A percentile compares a stretch with the other conserved stretches of the same genome.
These are phyloP conservation scores for Chytriomyces hyalinus DNA, from an alignment of 192 early-diverging fungal genomes.

Conservation along the genomic window DNA sequence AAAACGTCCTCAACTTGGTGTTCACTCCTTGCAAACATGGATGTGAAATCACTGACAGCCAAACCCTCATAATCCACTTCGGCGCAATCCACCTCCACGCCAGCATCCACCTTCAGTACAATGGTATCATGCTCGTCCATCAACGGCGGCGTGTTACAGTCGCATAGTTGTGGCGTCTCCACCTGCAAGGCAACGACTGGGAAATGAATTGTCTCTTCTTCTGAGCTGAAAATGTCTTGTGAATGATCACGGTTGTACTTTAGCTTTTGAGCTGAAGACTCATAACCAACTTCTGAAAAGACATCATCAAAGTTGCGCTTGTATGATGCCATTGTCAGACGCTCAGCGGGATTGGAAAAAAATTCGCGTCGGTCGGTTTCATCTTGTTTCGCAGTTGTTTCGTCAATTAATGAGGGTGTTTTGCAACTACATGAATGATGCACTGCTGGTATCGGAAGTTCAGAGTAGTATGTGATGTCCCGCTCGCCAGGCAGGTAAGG, in stretches of 20 bases:
- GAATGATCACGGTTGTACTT: neutral
- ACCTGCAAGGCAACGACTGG: neutral
- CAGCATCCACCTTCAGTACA: conserved; percentile 6
- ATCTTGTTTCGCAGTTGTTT: neutral
- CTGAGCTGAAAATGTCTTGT: neutral
- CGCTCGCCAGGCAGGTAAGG: conserved; percentile 19
- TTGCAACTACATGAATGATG: neutral
- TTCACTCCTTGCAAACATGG: neutral
- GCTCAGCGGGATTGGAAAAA: too few relatives aligned
- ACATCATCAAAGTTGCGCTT: neutral
- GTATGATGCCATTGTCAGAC: neutral
- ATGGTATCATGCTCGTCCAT: neutral
- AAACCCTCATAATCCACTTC: conserved; percentile 9
- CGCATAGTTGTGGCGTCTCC: neutral
- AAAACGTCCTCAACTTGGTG: neutral
- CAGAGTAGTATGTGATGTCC: conserved; percentile 24
- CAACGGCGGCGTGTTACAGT: neutral
- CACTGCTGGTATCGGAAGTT: neutral
- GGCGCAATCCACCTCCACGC: conserved; percentile 2
- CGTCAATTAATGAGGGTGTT: neutral
- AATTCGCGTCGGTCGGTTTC: neutral
- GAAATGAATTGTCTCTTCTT: neutral
- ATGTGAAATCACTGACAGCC: neutral
- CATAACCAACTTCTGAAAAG: neutral
- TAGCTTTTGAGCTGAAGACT: neutral